Conservation (phyloP, 495 filamentous ascomycete species). For the Podospora pseudocomata region DNA sequence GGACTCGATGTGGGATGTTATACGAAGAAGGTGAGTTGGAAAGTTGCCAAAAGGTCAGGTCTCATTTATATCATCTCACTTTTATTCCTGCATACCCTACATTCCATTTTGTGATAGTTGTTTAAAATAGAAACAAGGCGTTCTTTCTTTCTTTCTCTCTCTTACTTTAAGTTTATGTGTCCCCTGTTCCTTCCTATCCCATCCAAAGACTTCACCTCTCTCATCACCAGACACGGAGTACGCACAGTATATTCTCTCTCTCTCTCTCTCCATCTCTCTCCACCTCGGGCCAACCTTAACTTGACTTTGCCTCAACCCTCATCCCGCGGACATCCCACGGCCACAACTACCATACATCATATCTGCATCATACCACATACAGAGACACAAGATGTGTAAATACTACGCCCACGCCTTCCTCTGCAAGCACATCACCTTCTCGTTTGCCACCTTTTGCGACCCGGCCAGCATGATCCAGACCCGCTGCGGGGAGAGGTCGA, state of each 20-base stretch:
- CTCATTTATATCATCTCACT: neutral
- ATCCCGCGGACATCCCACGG: no score
- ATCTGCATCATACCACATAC: neutral
- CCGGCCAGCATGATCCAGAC: constrained; percentile 31
- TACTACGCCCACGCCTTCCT: constrained; percentile 34
- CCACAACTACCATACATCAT: neutral
- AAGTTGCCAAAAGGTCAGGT: neutral
- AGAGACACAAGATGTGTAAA: constrained; percentile 29
- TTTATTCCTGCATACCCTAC: neutral
- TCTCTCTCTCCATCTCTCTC: neutral
- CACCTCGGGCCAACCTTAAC: neutral
- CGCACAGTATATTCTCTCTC: neutral
- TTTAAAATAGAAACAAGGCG: neutral
- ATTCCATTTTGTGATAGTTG: neutral
- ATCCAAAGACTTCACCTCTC: neutral
- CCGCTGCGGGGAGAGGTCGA: constrained; percentile 25
- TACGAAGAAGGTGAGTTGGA: neutral
- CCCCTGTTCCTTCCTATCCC: neutral
- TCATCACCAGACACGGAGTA: neutral
- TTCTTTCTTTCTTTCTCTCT: neutral
- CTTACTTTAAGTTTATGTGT: neutral
- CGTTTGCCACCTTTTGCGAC: constrained; percentile 31
- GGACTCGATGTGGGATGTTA: neutral
- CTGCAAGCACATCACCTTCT: constrained; percentile 29
- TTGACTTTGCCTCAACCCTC: no score